phyloP scores from a whole-genome alignment of 2,329 filamentous ascomycete genomes.

The Xylariaceae sp. region DNA sequence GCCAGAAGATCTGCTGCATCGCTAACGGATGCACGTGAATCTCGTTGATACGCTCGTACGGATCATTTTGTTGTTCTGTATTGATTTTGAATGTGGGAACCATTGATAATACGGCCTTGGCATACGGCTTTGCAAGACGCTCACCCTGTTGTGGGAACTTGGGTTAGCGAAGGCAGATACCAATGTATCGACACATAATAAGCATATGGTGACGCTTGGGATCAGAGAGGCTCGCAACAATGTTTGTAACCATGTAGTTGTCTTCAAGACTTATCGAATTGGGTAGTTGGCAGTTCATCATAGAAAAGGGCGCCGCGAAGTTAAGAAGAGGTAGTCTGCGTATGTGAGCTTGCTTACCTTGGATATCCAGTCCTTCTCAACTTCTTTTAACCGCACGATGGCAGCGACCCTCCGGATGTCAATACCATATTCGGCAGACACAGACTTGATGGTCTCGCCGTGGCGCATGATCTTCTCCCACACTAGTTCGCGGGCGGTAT shows the following conservation, averaged over 20 bases:
- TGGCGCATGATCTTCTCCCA: slow-evolving; percentile 63
- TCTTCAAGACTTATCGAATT: slow-evolving; percentile 99
- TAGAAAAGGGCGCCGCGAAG: slow-evolving; percentile 24
- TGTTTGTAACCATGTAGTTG: slow-evolving; percentile 79
- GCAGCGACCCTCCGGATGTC: slow-evolving; percentile 83
- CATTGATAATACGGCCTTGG: slow-evolving; percentile 73
- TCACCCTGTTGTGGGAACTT: slow-evolving; percentile 56
- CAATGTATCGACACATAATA: slow-evolving; percentile 12
- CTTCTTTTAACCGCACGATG: slow-evolving; percentile 77
- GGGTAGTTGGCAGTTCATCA: slow-evolving; percentile 63
- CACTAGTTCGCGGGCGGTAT: slow-evolving; percentile 68
- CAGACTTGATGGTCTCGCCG: slow-evolving; percentile 67
- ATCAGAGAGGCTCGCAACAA: slow-evolving; percentile 75
- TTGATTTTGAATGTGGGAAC: slow-evolving; percentile 64
- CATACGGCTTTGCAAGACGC: slow-evolving; percentile 71
- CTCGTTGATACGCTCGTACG: slow-evolving; percentile 62
- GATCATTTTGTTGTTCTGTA: slow-evolving; percentile 43
- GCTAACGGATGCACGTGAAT: slow-evolving; percentile 59
- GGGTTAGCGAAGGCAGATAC: slow-evolving; percentile 13
- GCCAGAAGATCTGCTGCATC: slow-evolving; percentile 61
- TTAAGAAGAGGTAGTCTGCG: neutral
- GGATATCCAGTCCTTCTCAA: slow-evolving; percentile 73
- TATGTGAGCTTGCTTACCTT: slow-evolving; percentile 60
- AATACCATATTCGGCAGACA: slow-evolving; percentile 72
- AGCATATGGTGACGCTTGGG: slow-evolving; percentile 15